Evolutionary conservation across 2,329 filamentous ascomycete genomes (phyloP), one percentile per base, ranked within the genome.

Genomic region (Fusarium denticulatum): DNA sequence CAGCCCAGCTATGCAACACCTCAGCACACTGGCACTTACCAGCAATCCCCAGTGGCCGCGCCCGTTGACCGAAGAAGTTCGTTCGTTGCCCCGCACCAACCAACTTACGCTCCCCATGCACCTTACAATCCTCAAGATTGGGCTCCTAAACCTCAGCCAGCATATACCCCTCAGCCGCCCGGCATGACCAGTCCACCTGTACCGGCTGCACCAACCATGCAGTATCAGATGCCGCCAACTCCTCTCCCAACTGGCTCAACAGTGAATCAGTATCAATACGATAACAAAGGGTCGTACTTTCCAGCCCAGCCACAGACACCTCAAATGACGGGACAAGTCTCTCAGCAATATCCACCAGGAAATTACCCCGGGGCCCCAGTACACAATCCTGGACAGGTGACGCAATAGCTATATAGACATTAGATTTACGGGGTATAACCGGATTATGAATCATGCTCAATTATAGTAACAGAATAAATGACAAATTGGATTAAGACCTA

Each of bases 61-160:
- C 30, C 56, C 0, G 26, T 28, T 10, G 46, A 74, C 1, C 13
- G 63, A 49, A 52, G 67, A n/a, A 39, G 63, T 7, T 76, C 74
- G 0, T 20, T 52, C 6, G 11, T 64, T 9, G 52, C 18, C 14
- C 53, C 15, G 4, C 24, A 53, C 1, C 72, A 72, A 10, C 45
- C 61, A 13, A 1, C 57, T 5, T 59, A 26, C 5, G 26, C 47
- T 7, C 50, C 62, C 7, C 72, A 72, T 7, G 57, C 50, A 1
- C 34, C 60, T 1, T 69, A 72, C 15, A 62, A 75, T 6, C 67
- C 74, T 15, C 74, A 76, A n/a, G 46, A 75, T 13, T 73, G 64
- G 7, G 47, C 53, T 2, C 47, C 69, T 3, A 37, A 71, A 6
- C 32, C 40, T 15, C 58, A 60, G 3, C 57, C 60, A 15, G 10